These are phyloP conservation scores for Pilasporangium apinafurcum DNA, from an alignment of 352 stramenopile genomes.

Conservation along the genomic window DNA sequence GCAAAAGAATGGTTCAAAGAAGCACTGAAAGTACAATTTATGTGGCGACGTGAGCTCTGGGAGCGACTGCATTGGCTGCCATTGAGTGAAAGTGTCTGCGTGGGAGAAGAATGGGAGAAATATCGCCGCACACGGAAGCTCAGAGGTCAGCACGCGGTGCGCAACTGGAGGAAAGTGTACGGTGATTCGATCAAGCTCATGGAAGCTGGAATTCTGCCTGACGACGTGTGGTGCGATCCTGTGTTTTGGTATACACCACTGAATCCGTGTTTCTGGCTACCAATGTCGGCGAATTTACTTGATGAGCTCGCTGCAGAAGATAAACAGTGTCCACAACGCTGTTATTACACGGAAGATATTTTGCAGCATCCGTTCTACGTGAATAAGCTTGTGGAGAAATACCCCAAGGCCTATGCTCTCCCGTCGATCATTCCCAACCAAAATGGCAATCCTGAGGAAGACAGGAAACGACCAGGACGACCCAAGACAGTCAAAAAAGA, in stretches of 20 bases:
- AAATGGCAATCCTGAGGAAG: too few species aligned
- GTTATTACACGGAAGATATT: constrained; percentile 1
- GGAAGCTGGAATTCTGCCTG: constrained; percentile 9
- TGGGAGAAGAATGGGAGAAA: constrained; percentile 13
- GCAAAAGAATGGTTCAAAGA: constrained; percentile 12
- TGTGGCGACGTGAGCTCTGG: constrained; percentile 24
- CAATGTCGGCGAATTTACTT: constrained; percentile 8
- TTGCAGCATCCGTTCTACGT: constrained; percentile 1
- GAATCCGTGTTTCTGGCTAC: constrained; percentile 18
- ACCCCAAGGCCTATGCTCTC: neutral
- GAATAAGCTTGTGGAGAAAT: neutral
- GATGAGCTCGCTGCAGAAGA: constrained; percentile 12
- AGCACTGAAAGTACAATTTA: constrained; percentile 17
- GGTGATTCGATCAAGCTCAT: constrained; percentile 25
- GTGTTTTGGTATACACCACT: constrained; percentile 23
- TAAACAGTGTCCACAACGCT: constrained; percentile 10
- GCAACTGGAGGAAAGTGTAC: constrained; percentile 19
- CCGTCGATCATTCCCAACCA: too few species aligned
- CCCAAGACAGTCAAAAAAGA: too few species aligned
- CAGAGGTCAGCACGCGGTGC: constrained; percentile 13
- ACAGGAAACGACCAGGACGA: too few species aligned
- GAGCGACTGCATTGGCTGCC: constrained; percentile 24
- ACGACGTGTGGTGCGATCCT: constrained; percentile 24
- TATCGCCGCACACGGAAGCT: constrained; percentile 18
- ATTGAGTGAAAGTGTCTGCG: constrained; percentile 20